These are phyloP conservation scores for Chimonanthus praecox DNA, from an alignment of 164 flowering plant species.

Conservation along the genomic window DNA sequence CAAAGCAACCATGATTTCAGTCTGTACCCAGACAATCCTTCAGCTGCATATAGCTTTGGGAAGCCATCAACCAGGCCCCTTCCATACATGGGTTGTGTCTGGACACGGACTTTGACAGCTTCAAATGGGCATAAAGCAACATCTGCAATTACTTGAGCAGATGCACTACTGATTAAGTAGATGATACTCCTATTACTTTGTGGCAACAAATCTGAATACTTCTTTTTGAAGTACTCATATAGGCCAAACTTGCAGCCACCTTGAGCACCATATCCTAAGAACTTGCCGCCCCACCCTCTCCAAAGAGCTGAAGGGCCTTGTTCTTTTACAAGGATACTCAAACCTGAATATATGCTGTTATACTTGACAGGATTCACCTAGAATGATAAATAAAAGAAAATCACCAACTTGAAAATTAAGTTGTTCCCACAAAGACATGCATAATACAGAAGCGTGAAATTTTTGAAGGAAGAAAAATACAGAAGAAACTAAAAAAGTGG, in stretches of 20 bases:
- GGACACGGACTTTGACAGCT: slow-evolving; percentile 86
- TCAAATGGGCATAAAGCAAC: slow-evolving; percentile 90
- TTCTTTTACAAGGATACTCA: slow-evolving; percentile 60
- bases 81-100: slow-evolving; percentile 64
- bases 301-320: slow-evolving; percentile 74
- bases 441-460: not conserved
- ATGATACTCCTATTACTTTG: slow-evolving; percentile 48
- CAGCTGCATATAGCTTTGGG: slow-evolving; percentile 69
- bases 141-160: slow-evolving; percentile 86
- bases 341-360: slow-evolving; percentile 49
- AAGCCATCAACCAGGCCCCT: slow-evolving; percentile 86
- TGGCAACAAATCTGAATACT: slow-evolving; percentile 51
- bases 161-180: slow-evolving; percentile 78
- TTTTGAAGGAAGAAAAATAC: not conserved
- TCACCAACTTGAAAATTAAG: not conserved
- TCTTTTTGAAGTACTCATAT: slow-evolving; percentile 84
- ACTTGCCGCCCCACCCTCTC: slow-evolving; percentile 90
- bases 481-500: no score
- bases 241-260: slow-evolving; percentile 91
- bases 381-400: not conserved
- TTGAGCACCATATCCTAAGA: slow-evolving; percentile 86
- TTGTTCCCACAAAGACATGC: not conserved
- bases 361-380: slow-evolving; percentile 90
- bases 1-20: not conserved
- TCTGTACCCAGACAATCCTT: slow-evolving; percentile 69